Base-by-base conservation (phyloP, 2,329 filamentous ascomycete genomes). In the Paecilomyces niveus region DNA sequence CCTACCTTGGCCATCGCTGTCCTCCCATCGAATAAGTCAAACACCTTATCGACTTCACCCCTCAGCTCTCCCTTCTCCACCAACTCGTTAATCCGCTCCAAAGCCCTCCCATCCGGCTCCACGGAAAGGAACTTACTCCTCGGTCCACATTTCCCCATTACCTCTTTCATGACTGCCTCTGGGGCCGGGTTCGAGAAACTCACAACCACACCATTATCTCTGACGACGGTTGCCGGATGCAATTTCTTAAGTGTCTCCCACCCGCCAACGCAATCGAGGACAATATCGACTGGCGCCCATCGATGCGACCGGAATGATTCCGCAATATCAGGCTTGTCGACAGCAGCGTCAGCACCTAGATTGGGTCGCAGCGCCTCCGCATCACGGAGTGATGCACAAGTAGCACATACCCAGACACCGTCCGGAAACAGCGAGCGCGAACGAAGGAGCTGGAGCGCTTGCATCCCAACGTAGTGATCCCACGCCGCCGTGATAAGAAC, bases 241-340 rank as follows among this genome's bases (percentile, higher is more conserved):
- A 68, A 67, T 52, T 73, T 68, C n/a, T 60, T 65, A 58, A 74
- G 70, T 45, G 70, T 69, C 32, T 68, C 60, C 2, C 66, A 64
- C 2, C 65, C 65, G 31, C 72, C 74, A 11, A 68, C 64, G 57
- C 74, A 77, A 55, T 78, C 75, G 24, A 78, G 60, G 9, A 77
- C 72, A 7, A 78, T 59, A 62, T 78, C 74, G 8, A 76, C 74
- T 0, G 74, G 72, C 0, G 60, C 58, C 68, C 72, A 75, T 10
- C 62, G 61, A 2, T 65, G 68, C 5, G 64, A 54, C 9, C 63
- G 64, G 64, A 76, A 76, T 22, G 65, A 63, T 22, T 59, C 58
- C 1, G 63, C 66, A 29, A 76, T 65, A 59, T 75, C 67, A 8
- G 68, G 67, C 8, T 67, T 63, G 24, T 68, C 59, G n/a, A 77